A percentile compares a stretch with the other conserved stretches of the same genome.
Evolutionary conservation across 2,329 filamentous ascomycete species (phyloP).

Genomic region (Penicillium sp.): DNA sequence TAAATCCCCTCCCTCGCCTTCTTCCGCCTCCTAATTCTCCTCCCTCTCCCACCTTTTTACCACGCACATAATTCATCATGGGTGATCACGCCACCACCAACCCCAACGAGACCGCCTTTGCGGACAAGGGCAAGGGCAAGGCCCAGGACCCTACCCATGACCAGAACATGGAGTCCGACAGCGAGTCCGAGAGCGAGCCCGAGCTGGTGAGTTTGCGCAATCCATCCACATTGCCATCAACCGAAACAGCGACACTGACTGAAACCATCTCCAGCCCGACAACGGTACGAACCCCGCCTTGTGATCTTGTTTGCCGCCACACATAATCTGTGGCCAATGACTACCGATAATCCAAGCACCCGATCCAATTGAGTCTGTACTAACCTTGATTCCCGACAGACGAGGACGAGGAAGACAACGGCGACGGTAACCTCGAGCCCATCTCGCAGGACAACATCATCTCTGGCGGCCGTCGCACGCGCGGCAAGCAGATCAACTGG

Average conservation of each 20-base stretch:
- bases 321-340: background rate
- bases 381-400: conserved; percentile 23
- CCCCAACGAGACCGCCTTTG: conserved; percentile 45
- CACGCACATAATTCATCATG: conserved; percentile 25
- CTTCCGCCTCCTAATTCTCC: conserved; percentile 4
- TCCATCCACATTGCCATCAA: background rate
- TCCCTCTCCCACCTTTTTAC: background rate
- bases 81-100: conserved; percentile 36
- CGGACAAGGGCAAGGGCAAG: conserved; percentile 85
- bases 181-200: conserved; percentile 59
- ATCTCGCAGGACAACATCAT: conserved; percentile 91
- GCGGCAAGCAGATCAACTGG: conserved; percentile 89
- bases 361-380: conserved; percentile 18
- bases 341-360: background rate
- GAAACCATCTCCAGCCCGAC: conserved; percentile 15
- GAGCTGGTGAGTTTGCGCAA: conserved; percentile 35
- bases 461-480: conserved; percentile 73
- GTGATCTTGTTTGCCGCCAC: background rate
- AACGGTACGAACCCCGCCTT: conserved; percentile 14
- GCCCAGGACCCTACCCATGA: conserved; percentile 57
- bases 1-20: conserved; percentile 12
- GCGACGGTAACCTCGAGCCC: conserved; percentile 77
- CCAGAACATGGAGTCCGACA: conserved; percentile 69
- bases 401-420: conserved; percentile 72
- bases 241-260: background rate